A percentile compares a stretch with the other conserved stretches of the same genome.
These are phyloP conservation scores for Pelargonium myrrhifolium DNA, from an alignment of 441 rosid genomes.

Conservation along the genomic window DNA sequence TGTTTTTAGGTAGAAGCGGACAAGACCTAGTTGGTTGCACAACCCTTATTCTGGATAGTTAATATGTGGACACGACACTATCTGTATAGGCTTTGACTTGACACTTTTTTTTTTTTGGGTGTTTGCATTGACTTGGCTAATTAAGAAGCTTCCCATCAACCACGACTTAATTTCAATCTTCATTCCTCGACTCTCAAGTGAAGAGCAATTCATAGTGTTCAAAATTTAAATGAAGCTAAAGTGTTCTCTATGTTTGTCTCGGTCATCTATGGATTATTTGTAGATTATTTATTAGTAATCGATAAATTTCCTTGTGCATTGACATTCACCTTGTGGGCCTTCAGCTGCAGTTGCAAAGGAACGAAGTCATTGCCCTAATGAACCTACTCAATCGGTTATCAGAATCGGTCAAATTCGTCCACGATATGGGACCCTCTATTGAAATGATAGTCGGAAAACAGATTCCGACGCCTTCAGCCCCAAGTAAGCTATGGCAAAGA, in stretches of 20 bases:
- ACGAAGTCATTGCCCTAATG: conserved; percentile 27
- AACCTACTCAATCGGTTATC: conserved; percentile 27
- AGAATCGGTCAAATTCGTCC: conserved; percentile 23
- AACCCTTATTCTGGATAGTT: no score
- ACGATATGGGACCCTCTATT: conserved; percentile 4
- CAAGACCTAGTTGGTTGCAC: no score
- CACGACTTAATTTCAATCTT: neutral
- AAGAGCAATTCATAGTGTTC: no score
- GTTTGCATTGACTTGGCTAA: no score
- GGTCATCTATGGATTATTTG: no score
- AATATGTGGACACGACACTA: neutral
- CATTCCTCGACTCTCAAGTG: neutral
- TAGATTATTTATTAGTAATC: no score
- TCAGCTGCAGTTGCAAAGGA: conserved; percentile 29
- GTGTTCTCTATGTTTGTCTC: neutral
- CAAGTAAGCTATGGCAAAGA: conserved; percentile 24
- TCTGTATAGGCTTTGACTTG: neutral
- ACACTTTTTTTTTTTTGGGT: neutral
- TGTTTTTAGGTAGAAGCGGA: no score
- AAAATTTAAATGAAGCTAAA: neutral
- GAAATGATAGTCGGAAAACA: neutral
- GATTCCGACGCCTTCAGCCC: conserved; percentile 8
- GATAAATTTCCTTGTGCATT: neutral
- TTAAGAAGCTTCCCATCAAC: no score
- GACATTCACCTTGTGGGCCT: neutral